phyloP scores from a whole-genome alignment of 2,329 filamentous ascomycete genomes.

The Colletotrichum echinochloae region DNA sequence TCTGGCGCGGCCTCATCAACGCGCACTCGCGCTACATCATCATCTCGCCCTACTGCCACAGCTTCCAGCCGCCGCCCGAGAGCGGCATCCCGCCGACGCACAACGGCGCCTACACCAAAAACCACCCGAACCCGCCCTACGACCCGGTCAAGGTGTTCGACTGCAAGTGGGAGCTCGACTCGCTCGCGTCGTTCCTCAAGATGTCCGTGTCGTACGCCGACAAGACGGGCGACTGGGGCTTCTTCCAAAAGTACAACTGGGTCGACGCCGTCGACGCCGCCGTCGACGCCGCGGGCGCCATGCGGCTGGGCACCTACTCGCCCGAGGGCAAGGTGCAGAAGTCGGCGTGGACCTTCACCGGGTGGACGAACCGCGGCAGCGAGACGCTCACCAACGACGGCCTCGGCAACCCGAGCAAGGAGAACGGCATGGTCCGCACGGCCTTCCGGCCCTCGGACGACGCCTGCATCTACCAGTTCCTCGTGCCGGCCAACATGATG shows the following conservation, averaged over 20 bases:
- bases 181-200: constrained; percentile 86
- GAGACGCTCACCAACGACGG: constrained; percentile 85
- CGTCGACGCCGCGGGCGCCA: constrained; percentile 74
- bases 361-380: constrained; percentile 78
- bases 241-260: constrained; percentile 80
- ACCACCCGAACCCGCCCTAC: constrained; percentile 71
- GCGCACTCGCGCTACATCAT: constrained; percentile 76
- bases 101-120: constrained; percentile 70
- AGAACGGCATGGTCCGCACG: constrained; percentile 86
- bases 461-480: constrained; percentile 84
- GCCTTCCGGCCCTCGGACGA: constrained; percentile 91
- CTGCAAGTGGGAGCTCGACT: constrained; percentile 94
- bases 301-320: constrained; percentile 81
- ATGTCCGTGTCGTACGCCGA: constrained; percentile 82
- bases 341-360: constrained; percentile 81
- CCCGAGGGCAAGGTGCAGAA: constrained; percentile 65
- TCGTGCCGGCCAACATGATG: constrained; percentile 93
- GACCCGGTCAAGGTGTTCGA: constrained; percentile 78
- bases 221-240: constrained; percentile 74
- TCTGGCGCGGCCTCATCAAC: constrained; percentile 79
- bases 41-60: constrained; percentile 85
- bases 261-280: constrained; percentile 77
- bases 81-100: constrained; percentile 71
- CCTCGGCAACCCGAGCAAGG: constrained; percentile 81
- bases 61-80: constrained; percentile 86